Evolutionary conservation across 345 rosid genomes (phyloP).

Genomic region (Adansonia digitata): DNA sequence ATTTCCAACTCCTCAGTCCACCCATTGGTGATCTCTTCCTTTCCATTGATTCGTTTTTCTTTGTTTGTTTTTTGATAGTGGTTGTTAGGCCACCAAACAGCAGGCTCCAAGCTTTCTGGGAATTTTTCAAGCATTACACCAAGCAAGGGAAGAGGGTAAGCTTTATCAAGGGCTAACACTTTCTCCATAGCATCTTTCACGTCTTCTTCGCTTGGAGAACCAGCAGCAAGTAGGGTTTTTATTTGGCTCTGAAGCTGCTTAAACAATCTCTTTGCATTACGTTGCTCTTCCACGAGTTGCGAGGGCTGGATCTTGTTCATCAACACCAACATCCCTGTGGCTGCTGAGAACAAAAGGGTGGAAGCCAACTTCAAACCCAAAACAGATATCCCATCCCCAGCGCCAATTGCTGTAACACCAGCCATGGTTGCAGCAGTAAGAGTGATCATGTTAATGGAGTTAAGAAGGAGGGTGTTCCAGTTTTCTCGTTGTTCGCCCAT

Average conservation of each 20-base stretch:
- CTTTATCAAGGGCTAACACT: constrained; percentile 43
- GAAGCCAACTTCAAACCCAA: constrained; percentile 35
- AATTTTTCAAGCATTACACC: constrained; percentile 51
- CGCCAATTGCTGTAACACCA: constrained; percentile 28
- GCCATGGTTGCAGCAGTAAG: constrained; percentile 50
- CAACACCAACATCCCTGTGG: constrained; percentile 33
- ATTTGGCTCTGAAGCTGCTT: constrained; percentile 37
- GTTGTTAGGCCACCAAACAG: constrained; percentile 44
- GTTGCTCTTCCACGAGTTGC: constrained; percentile 54
- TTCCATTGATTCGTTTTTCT: background rate
- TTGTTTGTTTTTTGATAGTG: background rate
- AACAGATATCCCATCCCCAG: constrained; percentile 8
- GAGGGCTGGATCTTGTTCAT: constrained; percentile 56
- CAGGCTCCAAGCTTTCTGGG: constrained; percentile 38
- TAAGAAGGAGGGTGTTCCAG: constrained; percentile 52
- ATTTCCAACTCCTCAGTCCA: constrained; percentile 36
- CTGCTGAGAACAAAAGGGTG: constrained; percentile 29
- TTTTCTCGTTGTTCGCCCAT: constrained; percentile 44
- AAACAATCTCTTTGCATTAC: constrained; percentile 45
- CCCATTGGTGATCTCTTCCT: constrained; percentile 24
- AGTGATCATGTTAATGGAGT: constrained; percentile 40
- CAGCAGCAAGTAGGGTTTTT: constrained; percentile 17
- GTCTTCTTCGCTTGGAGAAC: constrained; percentile 23
- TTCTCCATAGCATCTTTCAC: constrained; percentile 35
- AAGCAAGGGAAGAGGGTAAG: constrained; percentile 49